Conservation (phyloP, 2,329 filamentous ascomycete species). For the Phialemoniopsis sp. region DNA sequence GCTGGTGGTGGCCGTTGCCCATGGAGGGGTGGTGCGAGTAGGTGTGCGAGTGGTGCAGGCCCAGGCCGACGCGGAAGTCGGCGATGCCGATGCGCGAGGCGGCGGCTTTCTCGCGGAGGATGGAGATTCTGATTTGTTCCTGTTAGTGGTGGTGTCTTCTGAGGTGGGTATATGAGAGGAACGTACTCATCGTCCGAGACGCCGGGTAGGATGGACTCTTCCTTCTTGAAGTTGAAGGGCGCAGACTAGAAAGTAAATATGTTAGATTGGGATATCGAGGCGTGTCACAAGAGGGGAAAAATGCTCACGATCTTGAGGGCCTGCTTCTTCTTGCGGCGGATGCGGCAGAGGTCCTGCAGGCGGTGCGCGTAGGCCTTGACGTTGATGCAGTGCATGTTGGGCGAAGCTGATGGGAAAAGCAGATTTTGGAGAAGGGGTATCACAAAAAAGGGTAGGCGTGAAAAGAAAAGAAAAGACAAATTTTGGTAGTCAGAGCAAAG, state of each 20-base stretch:
- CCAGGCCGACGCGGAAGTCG: conserved; percentile 13
- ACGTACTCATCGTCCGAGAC: conserved; percentile 57
- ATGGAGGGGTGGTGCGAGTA: no score
- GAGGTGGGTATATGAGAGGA: conserved; percentile 1
- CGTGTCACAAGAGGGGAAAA: neutral
- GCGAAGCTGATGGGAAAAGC: neutral
- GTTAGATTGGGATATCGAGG: conserved; percentile 15
- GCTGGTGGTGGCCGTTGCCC: no score
- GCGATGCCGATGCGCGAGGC: conserved; percentile 43
- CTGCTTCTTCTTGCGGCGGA: conserved; percentile 33
- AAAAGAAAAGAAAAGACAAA: neutral
- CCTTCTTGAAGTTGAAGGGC: conserved; percentile 55
- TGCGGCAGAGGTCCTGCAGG: conserved; percentile 34
- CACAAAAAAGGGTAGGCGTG: neutral
- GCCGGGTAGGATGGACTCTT: conserved; percentile 48
- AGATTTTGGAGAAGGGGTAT: conserved; percentile 1
- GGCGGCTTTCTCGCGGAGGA: conserved; percentile 48
- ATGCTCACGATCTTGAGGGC: conserved; percentile 41
- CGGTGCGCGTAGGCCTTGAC: conserved; percentile 39
- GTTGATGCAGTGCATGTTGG: conserved; percentile 28
- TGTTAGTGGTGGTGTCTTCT: neutral
- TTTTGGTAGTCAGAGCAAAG: no score
- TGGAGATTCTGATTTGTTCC: conserved; percentile 30
- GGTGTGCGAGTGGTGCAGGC: no score
- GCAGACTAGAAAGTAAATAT: conserved; percentile 38